Evolutionary conservation across 768 basidiomycete species (phyloP), one percentile per base, ranked within the genome.

Genomic region (Macrocybe gigantea): DNA sequence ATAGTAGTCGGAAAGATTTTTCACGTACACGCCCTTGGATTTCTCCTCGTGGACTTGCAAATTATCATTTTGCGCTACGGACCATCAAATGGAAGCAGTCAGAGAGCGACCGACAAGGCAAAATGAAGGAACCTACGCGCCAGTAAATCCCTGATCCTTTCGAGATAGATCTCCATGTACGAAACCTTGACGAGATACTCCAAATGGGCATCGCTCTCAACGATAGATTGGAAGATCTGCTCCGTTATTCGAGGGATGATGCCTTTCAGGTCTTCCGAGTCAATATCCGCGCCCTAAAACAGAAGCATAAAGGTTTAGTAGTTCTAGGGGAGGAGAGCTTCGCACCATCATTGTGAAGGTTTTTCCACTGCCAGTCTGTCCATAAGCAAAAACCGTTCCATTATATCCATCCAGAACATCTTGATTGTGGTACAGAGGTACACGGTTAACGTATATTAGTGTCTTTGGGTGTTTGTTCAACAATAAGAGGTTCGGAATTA

Each of bases 81-180:
- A 4, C 22, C 22, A 22, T 22, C 4, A 22, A 22, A 22, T 22
- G 9, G 50, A 39, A 53, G 40, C 52, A 34, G 31, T 47, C 56
- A 44, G 39, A 11, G 30, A 6, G 34, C 15, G 22, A 35, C 46
- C 38, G n/a, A 31, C 38, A 40, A 33, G 43, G n/a, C 33, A 15
- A 10, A 8, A 33, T 39, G 32, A 2, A 43, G 15, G 10, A 9
- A 79, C 95, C 61, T 66, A 98, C 95, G 96, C 51, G 93, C 87
- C 46, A 99, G 77, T 47, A 99, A 70, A 76, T 99, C 96, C 45
- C 94, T 80, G 55, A 99, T 92, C 53, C 86, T 82, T 68, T 99
- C 96, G 51, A 98, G 77, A 67, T 99, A 99, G 50, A 99, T 98
- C 71, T 99, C 96, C 95, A 99, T 97, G 67, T 98, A 99, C 33